Evolutionary conservation across 2,329 filamentous ascomycete species (phyloP), one percentile per base, ranked within the genome.

Genomic region (Epichloe elymi): DNA sequence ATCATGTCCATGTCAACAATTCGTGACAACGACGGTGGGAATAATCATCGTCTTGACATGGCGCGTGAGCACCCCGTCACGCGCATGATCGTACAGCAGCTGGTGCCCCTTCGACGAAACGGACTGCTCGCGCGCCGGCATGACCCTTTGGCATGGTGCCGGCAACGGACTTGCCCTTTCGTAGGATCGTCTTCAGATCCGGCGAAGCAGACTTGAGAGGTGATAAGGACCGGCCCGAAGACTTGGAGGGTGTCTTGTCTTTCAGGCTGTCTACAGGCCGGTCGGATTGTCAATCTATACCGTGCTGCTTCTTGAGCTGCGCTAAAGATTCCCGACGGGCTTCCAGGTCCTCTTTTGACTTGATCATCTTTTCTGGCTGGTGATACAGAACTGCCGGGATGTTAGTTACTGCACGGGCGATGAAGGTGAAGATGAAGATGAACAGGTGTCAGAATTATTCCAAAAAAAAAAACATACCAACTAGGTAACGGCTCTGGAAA

Each of bases 401-500:
- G 14, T 40, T 26, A 39, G 36, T 42, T 37, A 17, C 6, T 19
- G 30, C 23, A 39, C 8, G 40, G 14, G 14, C 14, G 42, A 46
- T 11, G 38, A 17, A n/a, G 17, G 37, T 52, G 12, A 35, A 12
- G 17, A 23, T 11, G 12, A 46, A 26, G 26, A 49, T 46, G 40
- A 54, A 56, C 52, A 49, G 51, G 46, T 15, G 38, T 44, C 12
- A 46, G 38, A 51, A 33, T 14, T 14, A 20, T 14, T 4, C 19
- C 26, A 36, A 14, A 19, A 26, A 36, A 10, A 17, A n/a, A 42
- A 19, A 47, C 88, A 55, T 80, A 94, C 88, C 89, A 65, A 98
- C 93, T 62, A 98, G 87, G 73, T 98, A 98, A 68, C 93, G 86
- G 74, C 91, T 95, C 76, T 98, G 93, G 71, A 98, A 98, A 76